A percentile compares a stretch with the other conserved stretches of the same genome.
phyloP scores from a whole-genome alignment of 352 stramenopile genomes.

The Globisporangium heterothallicum region DNA sequence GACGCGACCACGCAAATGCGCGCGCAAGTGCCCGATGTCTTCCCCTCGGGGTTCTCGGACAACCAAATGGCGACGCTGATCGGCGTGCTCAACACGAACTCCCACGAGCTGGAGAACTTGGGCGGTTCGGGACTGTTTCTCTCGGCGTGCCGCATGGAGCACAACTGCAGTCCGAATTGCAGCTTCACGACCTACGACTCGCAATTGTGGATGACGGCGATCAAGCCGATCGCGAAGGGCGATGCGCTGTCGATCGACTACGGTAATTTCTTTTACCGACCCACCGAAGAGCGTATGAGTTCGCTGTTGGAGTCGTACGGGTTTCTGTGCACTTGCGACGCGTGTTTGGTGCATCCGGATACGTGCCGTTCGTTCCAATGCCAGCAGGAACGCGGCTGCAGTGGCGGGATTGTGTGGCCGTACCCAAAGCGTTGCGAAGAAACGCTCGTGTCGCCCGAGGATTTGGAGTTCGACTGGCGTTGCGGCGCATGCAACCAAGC shows the following conservation, averaged over 20 bases:
- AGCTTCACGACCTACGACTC: slow-evolving; percentile 69
- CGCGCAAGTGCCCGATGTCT: slow-evolving; percentile 39
- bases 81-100: slow-evolving; percentile 70
- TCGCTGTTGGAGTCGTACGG: slow-evolving; percentile 61
- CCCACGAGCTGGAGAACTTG: slow-evolving; percentile 69
- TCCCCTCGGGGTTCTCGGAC: slow-evolving; percentile 47
- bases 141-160: slow-evolving; percentile 67
- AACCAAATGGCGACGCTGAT: slow-evolving; percentile 61
- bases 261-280: slow-evolving; percentile 74
- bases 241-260: slow-evolving; percentile 76
- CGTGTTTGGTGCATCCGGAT: slow-evolving; percentile 44
- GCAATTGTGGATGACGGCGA: slow-evolving; percentile 74
- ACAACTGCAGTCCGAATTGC: slow-evolving; percentile 66
- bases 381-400: slow-evolving; percentile 18
- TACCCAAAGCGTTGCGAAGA: slow-evolving; percentile 20
- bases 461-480: slow-evolving; percentile 50
- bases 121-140: slow-evolving; percentile 68
- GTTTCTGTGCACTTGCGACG: slow-evolving; percentile 56
- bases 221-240: slow-evolving; percentile 49
- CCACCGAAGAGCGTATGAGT: slow-evolving; percentile 46
- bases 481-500: slow-evolving; percentile 41
- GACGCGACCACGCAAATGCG: slow-evolving; percentile 40
- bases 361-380: slow-evolving; percentile 55
- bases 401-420: slow-evolving; percentile 39
- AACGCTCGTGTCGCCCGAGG: slow-evolving; percentile 23